Conservation (phyloP, 2,329 filamentous ascomycete species). For the Cladosporium sp. region DNA sequence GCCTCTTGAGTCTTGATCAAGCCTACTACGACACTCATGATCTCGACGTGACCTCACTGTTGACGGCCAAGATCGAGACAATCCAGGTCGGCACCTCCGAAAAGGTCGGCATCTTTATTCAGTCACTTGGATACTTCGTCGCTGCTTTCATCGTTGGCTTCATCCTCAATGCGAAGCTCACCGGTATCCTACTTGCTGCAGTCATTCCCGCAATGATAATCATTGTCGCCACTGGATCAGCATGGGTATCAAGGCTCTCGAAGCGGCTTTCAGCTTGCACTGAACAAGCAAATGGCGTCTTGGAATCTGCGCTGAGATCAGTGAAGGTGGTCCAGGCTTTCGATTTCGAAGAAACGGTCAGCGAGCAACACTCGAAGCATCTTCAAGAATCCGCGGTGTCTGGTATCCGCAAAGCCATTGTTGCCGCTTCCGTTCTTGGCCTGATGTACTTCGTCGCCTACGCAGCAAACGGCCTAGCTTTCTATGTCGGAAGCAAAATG, state of each 20-base stretch:
- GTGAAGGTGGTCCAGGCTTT: slow-evolving; percentile 46
- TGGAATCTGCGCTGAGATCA: slow-evolving; percentile 41
- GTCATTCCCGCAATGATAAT: slow-evolving; percentile 45
- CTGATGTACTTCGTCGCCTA: slow-evolving; percentile 41
- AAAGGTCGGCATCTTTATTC: slow-evolving; percentile 42
- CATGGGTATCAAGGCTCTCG: slow-evolving; percentile 35
- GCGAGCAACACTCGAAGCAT: slow-evolving; percentile 31
- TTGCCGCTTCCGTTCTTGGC: slow-evolving; percentile 38
- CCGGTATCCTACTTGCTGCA: slow-evolving; percentile 38
- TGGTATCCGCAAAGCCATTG: slow-evolving; percentile 37
- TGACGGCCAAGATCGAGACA: slow-evolving; percentile 41
- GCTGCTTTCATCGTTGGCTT: slow-evolving; percentile 43
- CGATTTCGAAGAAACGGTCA: slow-evolving; percentile 36
- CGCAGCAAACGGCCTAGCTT: slow-evolving; percentile 41
- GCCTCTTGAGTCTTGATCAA: slow-evolving; percentile 46
- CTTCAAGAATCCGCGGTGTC: slow-evolving; percentile 30
- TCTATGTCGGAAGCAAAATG: slow-evolving; percentile 37
- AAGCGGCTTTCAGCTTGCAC: slow-evolving; percentile 33
- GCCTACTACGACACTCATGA: slow-evolving; percentile 47
- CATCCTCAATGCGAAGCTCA: slow-evolving; percentile 36
- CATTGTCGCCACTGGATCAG: slow-evolving; percentile 39
- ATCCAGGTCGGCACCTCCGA: slow-evolving; percentile 44
- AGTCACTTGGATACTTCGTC: slow-evolving; percentile 41
- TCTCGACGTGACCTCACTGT: slow-evolving; percentile 43
- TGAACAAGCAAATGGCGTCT: slow-evolving; percentile 39